Base-by-base conservation (phyloP, 2,329 filamentous ascomycete genomes). In the Pseudocercospora crystallina region DNA sequence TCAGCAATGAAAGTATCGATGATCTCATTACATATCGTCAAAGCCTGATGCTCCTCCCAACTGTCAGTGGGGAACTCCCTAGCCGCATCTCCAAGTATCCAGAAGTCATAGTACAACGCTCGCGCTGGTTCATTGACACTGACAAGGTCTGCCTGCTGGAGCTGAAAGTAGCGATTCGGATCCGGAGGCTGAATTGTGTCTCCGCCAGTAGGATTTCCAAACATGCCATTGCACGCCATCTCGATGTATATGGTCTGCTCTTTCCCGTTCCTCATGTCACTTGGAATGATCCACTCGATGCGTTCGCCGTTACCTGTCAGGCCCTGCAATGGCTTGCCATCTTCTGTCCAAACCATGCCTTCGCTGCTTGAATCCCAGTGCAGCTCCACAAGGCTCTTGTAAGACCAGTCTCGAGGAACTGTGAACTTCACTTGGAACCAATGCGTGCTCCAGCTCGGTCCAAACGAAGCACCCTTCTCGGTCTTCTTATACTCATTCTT, bases 161-260 rank as follows among this genome's bases (percentile, higher is more conserved):
- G 79, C 50, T 79, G 80, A 69, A 87, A 99, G 67, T 87, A 88
- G 62, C 80, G 87, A 75, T 96, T 83, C n/a, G 89, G 87, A 53
- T 87, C 79, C 0, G 94, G 94, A 11, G 94, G 90, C 68, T 95
- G 89, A 61, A 96, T 97, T 30, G 80, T 83, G 69, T 95, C 89
- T 20, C 89, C 90, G 14, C 86, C 86, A 0, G 86, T 80, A 0
- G 90, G 87, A 69, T 96, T 96, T 61, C 94, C 94, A 73, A 97
- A 97, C 91, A 97, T 97, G 70, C 86, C 85, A 70, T 99, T 99
- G 74, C 94, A 97, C 14, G 94, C 94, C 89, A 97, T 96, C 74
- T 99, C 94, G 58, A 99, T 86, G 70, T 96, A 99, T 63, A 99
- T 88, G 13, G 80, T 83, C 69, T 97, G 91, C 64, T 90, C 82